Conservation (phyloP, 2,329 filamentous ascomycete species). For the Lomentospora prolificans region DNA sequence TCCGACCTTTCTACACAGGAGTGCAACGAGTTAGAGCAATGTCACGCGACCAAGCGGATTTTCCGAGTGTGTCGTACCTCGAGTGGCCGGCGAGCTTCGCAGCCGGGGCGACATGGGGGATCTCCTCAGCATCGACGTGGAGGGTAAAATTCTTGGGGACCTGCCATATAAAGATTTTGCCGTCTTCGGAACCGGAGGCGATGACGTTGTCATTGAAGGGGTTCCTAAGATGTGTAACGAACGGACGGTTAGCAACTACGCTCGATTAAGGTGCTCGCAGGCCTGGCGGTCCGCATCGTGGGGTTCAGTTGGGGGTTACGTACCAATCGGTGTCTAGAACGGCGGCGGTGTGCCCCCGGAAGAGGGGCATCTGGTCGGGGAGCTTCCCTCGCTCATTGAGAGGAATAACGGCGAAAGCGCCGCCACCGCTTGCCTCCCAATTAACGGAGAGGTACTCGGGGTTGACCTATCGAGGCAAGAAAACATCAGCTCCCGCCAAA, state of each 20-base stretch:
- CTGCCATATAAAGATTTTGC: conserved; percentile 94
- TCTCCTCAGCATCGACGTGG: conserved; percentile 74
- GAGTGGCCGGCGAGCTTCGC: conserved; percentile 79
- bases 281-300: background rate
- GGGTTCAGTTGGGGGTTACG: conserved; percentile 22
- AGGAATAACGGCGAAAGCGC: conserved; percentile 93
- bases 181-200: conserved; percentile 91
- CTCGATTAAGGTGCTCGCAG: background rate
- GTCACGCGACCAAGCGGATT: background rate
- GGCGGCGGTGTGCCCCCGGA: conserved; percentile 89
- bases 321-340: conserved; percentile 98
- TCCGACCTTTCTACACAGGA: conserved; percentile 70
- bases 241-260: background rate
- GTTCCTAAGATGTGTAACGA: conserved; percentile 50
- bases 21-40: background rate
- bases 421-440: conserved; percentile 93
- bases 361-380: conserved; percentile 87
- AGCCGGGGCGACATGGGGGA: conserved; percentile 69
- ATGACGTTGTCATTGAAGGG: conserved; percentile 92
- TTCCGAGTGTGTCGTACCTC: conserved; percentile 43
- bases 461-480: conserved; percentile 57
- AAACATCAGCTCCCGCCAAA: conserved; percentile 2
- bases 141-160: conserved; percentile 83
- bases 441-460: conserved; percentile 94
- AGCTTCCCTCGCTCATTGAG: conserved; percentile 80